A percentile compares a stretch with the other conserved stretches of the same genome.
phyloP scores from a whole-genome alignment of 495 filamentous ascomycete genomes.

The Aspergillus taichungensis region DNA sequence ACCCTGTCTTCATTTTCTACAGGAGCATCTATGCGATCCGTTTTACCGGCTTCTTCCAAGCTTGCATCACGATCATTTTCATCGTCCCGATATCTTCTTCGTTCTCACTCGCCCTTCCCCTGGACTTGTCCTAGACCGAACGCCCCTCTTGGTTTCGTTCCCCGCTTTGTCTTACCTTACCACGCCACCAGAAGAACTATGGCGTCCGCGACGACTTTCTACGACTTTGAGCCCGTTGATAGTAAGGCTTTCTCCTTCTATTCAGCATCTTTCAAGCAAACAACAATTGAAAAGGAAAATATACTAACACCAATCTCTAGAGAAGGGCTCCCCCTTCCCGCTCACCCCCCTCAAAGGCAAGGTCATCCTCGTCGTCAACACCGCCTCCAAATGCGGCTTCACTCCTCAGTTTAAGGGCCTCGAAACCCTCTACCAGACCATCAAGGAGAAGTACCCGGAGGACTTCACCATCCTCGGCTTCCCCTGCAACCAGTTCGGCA shows the following conservation, averaged over 20 bases:
- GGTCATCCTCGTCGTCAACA: constrained; percentile 93
- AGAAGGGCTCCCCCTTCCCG: constrained; percentile 63
- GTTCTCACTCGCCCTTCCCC: neutral
- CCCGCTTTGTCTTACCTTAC: too few relatives aligned
- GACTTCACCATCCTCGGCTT: constrained; percentile 87
- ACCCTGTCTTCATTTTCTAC: too few relatives aligned
- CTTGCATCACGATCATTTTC: neutral
- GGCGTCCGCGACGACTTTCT: constrained; percentile 83
- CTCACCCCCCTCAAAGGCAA: constrained; percentile 70
- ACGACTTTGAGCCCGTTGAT: constrained; percentile 80
- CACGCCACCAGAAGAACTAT: constrained; percentile 43
- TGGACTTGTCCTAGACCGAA: too few relatives aligned
- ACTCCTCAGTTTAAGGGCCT: constrained; percentile 92
- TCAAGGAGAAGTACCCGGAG: constrained; percentile 58
- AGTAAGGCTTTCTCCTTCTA: constrained; percentile 44
- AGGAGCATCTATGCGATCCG: neutral
- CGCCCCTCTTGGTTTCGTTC: too few relatives aligned
- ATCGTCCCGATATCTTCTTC: constrained; percentile 11
- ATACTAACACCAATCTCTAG: constrained; percentile 31
- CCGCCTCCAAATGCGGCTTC: constrained; percentile 98
- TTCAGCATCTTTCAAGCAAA: constrained; percentile 2
- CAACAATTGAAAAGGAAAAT: constrained; percentile 8
- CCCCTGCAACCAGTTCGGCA: constrained; percentile 96
- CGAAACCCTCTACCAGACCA: constrained; percentile 77
- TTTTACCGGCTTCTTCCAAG: neutral